Evolutionary conservation across 2,329 filamentous ascomycete genomes (phyloP), one percentile per base, ranked within the genome.

Genomic region (Ophiostoma australiae): DNA sequence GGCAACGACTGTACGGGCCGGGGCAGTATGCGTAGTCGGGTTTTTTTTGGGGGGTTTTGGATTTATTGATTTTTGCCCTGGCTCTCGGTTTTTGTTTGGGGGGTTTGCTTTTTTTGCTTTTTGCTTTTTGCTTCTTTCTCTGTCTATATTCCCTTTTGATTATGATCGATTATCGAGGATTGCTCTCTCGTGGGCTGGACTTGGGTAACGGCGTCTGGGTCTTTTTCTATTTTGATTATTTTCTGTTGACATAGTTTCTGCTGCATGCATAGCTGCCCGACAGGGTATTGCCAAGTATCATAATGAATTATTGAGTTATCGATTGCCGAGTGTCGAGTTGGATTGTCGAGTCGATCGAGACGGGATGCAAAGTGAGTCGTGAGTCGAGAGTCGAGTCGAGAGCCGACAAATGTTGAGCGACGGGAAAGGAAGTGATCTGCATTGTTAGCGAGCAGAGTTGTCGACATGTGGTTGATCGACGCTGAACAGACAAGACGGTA

Each of bases 1-100:
- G 85, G 68, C 85, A 86, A 75, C 80, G 85, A 65, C 71, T 86
- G 69, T 85, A 84, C 71, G 80, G 79, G 2, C 79, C 81, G 0
- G 73, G 73, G 10, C 73, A 74, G 33, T 74, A 72, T 55, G 23
- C 73, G 27, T 74, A 67, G 20, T 23, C 5, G 13, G 35, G 6
- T 1, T 68, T 27, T 55, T 6, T 20, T 8, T 67, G 6, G 23
- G n/a, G n/a, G n/a, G n/a, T n/a, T n/a, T 69, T 66, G 67, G 41
- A 70, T 52, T 63, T 63, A 5, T 37, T 55, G 11, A 4, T 39
- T 27, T n/a, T 37, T n/a, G 17, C 20, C 3, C 63, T 41, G 15
- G 23, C n/a, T n/a, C n/a, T n/a, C n/a, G 37, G 10, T 41, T 41
- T 41, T 41, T 13, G 39, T 41, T 41, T 41, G 39, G 39, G 15